Evolutionary conservation across 2,329 filamentous ascomycete genomes (phyloP), one percentile per base, ranked within the genome.

Genomic region (Cladosporium halotolerans): DNA sequence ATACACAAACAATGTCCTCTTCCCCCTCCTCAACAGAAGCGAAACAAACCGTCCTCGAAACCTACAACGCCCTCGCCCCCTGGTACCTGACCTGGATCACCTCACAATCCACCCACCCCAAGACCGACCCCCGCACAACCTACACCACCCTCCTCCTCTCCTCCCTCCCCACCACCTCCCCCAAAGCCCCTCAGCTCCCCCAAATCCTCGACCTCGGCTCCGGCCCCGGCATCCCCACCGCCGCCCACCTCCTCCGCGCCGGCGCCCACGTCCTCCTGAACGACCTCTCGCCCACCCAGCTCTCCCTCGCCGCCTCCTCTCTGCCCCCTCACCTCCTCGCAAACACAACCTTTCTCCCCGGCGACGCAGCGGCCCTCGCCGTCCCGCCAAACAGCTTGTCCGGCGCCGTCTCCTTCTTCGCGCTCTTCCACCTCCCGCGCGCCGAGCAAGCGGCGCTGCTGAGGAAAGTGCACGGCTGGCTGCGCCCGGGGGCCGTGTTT

Each of bases 151-250:
- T 48, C 19, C 54, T 72, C 36, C 60, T 73, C 10, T 38, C 66
- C 1, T 38, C 55, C 3, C 18, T 54, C 28, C 52, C 32, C 48
- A 45, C 45, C 52, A 3, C 55, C 60, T 1, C 40, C 50, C 13
- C 47, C 3, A 31, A 31, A 5, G 16, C 16, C 16, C 16, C 16
- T 18, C 16, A 18, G 16, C 16, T 18, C 51, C 13, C 47, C 3
- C 28, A 16, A 8, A 53, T 73, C 14, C 68, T 74, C 5, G 72
- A 74, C 54, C 59, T 74, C 32, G 72, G 73, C 51, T 73, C 71
- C 53, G 72, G 72, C 33, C 65, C 71, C 23, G 72, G 72, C 4
- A 55, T 70, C 1, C 72, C 72, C 9, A 55, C 60, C 10, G 59
- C 60, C 1, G 53, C 56, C 16, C 55, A 61, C 39, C 62, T 68